Base-by-base conservation (phyloP, 164 flowering plant species). In the Amborella trichopoda region DNA sequence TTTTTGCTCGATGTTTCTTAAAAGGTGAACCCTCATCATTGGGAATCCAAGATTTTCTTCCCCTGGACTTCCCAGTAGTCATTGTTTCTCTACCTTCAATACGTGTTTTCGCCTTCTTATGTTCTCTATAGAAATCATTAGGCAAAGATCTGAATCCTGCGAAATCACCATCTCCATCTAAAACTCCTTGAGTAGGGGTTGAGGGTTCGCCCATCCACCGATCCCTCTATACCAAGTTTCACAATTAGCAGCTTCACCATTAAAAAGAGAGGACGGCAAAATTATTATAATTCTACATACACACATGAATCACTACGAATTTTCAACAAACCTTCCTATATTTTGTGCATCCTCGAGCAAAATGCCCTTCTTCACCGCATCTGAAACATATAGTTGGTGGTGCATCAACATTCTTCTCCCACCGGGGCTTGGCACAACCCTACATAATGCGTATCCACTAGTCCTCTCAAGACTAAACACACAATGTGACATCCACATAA, bases 281-380 rank as follows among this genome's bases (percentile, higher is more conserved):
- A 24, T 46, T 18, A 6, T 11, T 16, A 33, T 20, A 30, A 0
- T 16, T 17, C 21, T 28, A 32, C 21, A 26, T 16, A 26, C 23
- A 22, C 34, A 3, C 27, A n/a, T 11, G 23, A 13, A 46, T 6
- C 6, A 13, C 16, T 6, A 46, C 23, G 21, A 28, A 12, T 14
- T 12, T 27, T 13, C 9, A 44, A 48, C 23, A 17, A 43, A 80
- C 91, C 91, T 75, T 70, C 1, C 53, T 24, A 47, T 67, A 64
- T 39, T 26, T 66, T 23, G 64, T 54, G 63, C 96, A 87, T 50
- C 78, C 81, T 23, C 91, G 76, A 5, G 82, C 88, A 62, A 76
- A 76, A 64, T 84, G 93, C n/a, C 87, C 93, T 52, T 52, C 80
- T 56, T 66, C 76, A 14, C 94, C 96, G 62, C 91, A 83, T 50